Conservation (phyloP, 768 basidiomycete genomes). For the Pulveroboletus frians region DNA sequence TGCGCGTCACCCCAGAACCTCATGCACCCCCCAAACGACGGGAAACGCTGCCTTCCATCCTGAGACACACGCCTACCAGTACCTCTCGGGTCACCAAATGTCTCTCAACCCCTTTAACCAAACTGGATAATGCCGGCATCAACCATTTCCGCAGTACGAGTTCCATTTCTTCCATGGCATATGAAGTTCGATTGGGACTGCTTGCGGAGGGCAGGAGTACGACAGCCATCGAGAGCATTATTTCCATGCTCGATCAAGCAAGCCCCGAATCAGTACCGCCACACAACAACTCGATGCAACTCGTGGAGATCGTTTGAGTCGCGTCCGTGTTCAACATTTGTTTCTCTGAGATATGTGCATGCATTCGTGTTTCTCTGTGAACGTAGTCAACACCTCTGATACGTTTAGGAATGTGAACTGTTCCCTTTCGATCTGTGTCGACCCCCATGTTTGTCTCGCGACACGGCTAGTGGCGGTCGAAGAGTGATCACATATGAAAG, state of each 20-base stretch:
- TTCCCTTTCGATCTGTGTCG: not conserved
- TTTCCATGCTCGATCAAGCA: conserved; percentile 27
- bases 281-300: not conserved
- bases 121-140: conserved; percentile 9
- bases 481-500: too few species aligned
- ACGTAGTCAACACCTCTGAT: not conserved
- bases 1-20: not conserved
- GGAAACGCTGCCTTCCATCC: conserved; percentile 10
- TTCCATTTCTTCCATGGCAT: conserved; percentile 26
- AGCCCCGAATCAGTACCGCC: conserved; percentile 11
- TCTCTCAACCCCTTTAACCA: conserved; percentile 17
- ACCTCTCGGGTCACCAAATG: conserved; percentile 6
- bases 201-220: conserved; percentile 24
- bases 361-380: conserved; percentile 5
- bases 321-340: not conserved
- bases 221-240: conserved; percentile 22
- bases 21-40: conserved; percentile 12
- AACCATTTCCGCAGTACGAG: conserved; percentile 14
- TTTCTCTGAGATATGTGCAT: not conserved
- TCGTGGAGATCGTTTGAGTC: conserved; percentile 9
- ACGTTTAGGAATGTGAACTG: not conserved
- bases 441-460: not conserved
- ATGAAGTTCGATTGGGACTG: conserved; percentile 22
- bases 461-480: too few species aligned
- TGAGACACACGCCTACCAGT: not conserved